Conservation (phyloP, 2,329 filamentous ascomycete species). For the Monosporascus sp. region DNA sequence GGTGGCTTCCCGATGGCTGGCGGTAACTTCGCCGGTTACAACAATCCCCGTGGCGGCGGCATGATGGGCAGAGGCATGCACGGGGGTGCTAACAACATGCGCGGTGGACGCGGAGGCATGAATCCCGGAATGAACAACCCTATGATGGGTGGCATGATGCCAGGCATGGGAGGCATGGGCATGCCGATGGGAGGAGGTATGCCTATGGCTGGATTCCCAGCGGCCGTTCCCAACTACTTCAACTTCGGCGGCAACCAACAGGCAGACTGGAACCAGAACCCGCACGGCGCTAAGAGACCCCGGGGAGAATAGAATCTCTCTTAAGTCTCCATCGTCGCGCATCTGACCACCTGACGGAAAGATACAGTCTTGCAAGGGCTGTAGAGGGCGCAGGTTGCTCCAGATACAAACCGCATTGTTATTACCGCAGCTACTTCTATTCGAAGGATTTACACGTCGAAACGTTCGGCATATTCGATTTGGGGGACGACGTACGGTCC, state of each 20-base stretch:
- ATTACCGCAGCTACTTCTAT: too few species aligned
- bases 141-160: conserved; percentile 27
- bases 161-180: conserved; percentile 23
- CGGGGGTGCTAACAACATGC: conserved; percentile 25
- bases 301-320: conserved; percentile 21
- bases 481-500: too few species aligned
- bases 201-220: conserved; percentile 22
- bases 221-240: conserved; percentile 22
- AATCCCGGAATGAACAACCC: conserved; percentile 23
- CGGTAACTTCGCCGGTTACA: conserved; percentile 25
- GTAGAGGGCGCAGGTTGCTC: neutral
- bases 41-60: conserved; percentile 23
- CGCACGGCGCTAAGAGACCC: conserved; percentile 28
- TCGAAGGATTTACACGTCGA: too few species aligned
- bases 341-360: neutral
- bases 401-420: too few species aligned
- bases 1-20: conserved; percentile 27
- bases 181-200: conserved; percentile 22
- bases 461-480: too few species aligned
- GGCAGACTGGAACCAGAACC: conserved; percentile 29
- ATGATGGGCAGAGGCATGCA: conserved; percentile 29
- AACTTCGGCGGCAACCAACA: conserved; percentile 28
- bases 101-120: conserved; percentile 26
- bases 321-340: neutral
- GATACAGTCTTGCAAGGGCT: neutral